These are phyloP conservation scores for Setaria viridis DNA, from an alignment of 202 grass and related monocot species.

Conservation along the genomic window DNA sequence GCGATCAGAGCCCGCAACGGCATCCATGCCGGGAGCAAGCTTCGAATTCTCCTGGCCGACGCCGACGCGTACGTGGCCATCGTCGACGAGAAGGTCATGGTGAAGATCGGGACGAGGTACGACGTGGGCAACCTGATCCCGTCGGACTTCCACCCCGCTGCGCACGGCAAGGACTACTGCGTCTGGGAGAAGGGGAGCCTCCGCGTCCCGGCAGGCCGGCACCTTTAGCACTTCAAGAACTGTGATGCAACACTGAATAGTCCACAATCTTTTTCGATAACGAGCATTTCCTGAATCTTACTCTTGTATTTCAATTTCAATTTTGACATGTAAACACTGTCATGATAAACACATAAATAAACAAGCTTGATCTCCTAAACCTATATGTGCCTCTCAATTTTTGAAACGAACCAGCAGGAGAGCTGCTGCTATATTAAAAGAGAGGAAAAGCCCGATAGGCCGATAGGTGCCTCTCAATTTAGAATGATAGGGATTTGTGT, in stretches of 20 bases:
- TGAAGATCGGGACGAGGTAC: conserved; percentile 64
- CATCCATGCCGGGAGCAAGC: conserved; percentile 56
- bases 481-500: background rate
- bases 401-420: no score
- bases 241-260: background rate
- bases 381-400: background rate
- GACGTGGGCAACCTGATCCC: conserved; percentile 55
- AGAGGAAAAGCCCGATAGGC: no score
- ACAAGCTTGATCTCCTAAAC: background rate
- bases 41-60: conserved; percentile 67
- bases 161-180: conserved; percentile 63
- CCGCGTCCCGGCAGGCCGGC: conserved; percentile 44
- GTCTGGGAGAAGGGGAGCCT: conserved; percentile 68
- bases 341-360: background rate
- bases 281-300: background rate
- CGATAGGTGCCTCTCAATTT: background rate
- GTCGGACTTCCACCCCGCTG: conserved; percentile 51
- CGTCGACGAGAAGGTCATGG: conserved; percentile 65
- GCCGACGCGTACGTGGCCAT: conserved; percentile 64
- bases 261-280: background rate
- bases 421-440: no score
- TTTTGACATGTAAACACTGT: background rate
- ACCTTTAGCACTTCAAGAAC: conserved; percentile 11
- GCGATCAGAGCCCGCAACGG: conserved; percentile 56
- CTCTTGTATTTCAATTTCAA: background rate